Evolutionary conservation across 2,329 filamentous ascomycete species (phyloP).

Genomic region (Daldinia sp.): DNA sequence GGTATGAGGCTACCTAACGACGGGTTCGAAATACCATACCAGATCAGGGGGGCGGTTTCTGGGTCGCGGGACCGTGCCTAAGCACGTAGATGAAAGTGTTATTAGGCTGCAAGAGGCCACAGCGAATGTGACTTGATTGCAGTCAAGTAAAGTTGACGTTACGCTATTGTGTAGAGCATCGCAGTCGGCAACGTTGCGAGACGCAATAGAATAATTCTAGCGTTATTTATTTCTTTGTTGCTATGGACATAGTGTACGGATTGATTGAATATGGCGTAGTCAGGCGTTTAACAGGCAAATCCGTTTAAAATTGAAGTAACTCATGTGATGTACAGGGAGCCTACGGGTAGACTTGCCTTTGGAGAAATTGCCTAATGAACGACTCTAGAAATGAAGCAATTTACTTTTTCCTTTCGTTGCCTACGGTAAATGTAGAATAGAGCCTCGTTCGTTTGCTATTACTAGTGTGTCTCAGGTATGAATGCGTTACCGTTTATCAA

Average conservation of each 20-base stretch:
- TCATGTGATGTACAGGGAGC: neutral
- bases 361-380: neutral
- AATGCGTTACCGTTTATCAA: neutral
- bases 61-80: neutral
- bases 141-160: neutral
- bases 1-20: neutral
- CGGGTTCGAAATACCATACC: neutral
- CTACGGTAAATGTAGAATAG: neutral
- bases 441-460: neutral
- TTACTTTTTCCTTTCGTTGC: neutral
- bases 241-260: neutral
- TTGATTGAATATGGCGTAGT: neutral
- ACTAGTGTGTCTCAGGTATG: neutral
- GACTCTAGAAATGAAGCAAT: neutral
- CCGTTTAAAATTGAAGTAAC: too few species aligned
- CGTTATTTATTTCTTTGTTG: neutral
- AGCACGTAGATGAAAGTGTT: conserved; percentile 1
- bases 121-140: neutral
- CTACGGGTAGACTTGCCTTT: neutral
- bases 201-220: conserved; percentile 1
- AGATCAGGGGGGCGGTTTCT: neutral
- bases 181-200: neutral
- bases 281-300: too few species aligned
- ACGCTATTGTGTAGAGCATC: conserved; percentile 1
- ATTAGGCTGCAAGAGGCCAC: conserved; percentile 10